These are phyloP conservation scores for Blepharisma undulans DNA, from an alignment of 169 alveolate genomes.

Conservation along the genomic window DNA sequence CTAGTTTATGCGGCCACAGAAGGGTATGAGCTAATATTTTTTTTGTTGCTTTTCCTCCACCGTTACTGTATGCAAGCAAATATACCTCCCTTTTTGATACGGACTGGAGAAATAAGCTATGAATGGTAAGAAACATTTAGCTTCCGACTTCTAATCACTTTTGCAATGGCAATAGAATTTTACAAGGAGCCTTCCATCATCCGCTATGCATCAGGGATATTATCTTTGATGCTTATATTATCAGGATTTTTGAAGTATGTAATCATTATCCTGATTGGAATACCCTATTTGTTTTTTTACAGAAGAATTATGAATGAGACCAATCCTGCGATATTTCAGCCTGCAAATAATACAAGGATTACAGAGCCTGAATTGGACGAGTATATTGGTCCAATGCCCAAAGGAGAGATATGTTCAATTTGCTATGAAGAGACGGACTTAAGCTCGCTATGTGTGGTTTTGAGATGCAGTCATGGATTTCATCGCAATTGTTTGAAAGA, in stretches of 20 bases:
- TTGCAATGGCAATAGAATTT: background rate
- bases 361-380: background rate
- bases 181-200: background rate
- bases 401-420: background rate
- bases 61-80: background rate
- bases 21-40: background rate
- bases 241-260: background rate
- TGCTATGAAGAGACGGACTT: background rate
- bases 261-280: background rate
- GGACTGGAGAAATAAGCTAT: background rate
- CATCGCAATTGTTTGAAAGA: background rate
- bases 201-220: background rate
- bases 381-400: background rate
- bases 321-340: background rate
- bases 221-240: background rate
- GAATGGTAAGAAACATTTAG: slow-evolving; percentile 1
- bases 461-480: background rate
- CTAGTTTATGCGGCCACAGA: background rate
- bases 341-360: background rate
- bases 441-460: background rate
- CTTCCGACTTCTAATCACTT: background rate
- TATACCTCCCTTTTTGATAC: background rate
- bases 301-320: background rate
- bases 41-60: background rate
- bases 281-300: background rate